Evolutionary conservation across 768 basidiomycete species (phyloP), one percentile per base, ranked within the genome.

Genomic region (Pulveroboletus sp.): DNA sequence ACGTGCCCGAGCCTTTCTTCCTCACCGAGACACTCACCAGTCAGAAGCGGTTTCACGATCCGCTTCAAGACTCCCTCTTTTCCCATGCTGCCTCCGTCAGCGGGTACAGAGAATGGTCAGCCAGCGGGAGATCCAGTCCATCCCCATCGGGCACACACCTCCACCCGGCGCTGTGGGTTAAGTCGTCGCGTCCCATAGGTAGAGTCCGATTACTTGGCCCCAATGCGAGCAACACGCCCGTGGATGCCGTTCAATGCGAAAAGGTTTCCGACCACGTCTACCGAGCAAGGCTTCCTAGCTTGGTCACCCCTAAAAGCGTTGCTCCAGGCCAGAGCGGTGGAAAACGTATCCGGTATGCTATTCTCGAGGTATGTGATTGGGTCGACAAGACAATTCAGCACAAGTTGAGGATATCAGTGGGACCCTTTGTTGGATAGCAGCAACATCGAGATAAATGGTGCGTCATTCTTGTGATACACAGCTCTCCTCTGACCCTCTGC

Each of bases 21-120:
- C 72, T 94, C 54, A 91, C 89, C 6, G 86, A 91, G 67, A 90
- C 85, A 0, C 78, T 95, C 24, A 74, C 79, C 57, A 84, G 84
- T 56, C 90, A 93, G 68, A 80, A 80, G 32, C 82, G 94, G 12
- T 97, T 97, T 61, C 90, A 97, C 67, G 94, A 97, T 57, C 94
- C 93, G 4, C 69, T 83, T 20, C 86, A 89, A 64, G 85, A 90
- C 51, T 93, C 92, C 1, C 70, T 95, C 20, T 93, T 90, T 61
- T 90, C 89, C 1, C 80, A 91, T 57, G 80, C 89, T 0, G 72
- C 75, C 7, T 86, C 90, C 19, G 85, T 93, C 8, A 81, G 86
- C 62, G 83, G 86, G 6, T 95, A 85, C 63, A 74, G 86, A 50
- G 74, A 82, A 49, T 94, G 93, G 86, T 84, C 78, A 55, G 75